These are phyloP conservation scores for Kodamaea sagamina DNA, from an alignment of 805 yeast genomes.

Conservation along the genomic window DNA sequence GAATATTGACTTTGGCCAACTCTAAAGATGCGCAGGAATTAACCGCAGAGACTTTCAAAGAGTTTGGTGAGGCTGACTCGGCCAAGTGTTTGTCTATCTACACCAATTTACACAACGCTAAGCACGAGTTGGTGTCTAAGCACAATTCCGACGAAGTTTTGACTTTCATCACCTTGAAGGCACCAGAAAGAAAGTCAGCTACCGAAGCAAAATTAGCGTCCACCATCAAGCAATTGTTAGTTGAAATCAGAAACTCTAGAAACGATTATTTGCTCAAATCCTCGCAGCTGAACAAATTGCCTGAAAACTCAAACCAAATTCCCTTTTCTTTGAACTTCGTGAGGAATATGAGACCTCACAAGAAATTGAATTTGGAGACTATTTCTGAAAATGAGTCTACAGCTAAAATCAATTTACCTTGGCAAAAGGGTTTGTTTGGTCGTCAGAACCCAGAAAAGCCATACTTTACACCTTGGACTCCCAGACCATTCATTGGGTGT, in stretches of 20 bases:
- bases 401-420: constrained; percentile 63
- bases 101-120: constrained; percentile 29
- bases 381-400: constrained; percentile 51
- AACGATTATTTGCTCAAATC: constrained; percentile 34
- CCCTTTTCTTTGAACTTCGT: constrained; percentile 34
- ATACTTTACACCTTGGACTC: constrained; percentile 96
- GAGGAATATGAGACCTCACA: constrained; percentile 32
- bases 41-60: constrained; percentile 19
- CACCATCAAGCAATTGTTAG: constrained; percentile 35
- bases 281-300: constrained; percentile 29
- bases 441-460: constrained; percentile 74
- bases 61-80: constrained; percentile 27
- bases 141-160: constrained; percentile 23
- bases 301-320: constrained; percentile 27
- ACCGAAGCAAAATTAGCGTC: constrained; percentile 36
- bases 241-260: constrained; percentile 38
- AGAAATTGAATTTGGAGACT: constrained; percentile 44
- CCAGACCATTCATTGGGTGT: constrained; percentile 90
- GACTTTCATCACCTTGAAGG: constrained; percentile 34
- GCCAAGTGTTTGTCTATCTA: constrained; percentile 38
- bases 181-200: constrained; percentile 33
- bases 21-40: constrained; percentile 24
- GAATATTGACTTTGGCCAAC: constrained; percentile 39
- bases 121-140: constrained; percentile 26
- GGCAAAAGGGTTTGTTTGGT: constrained; percentile 80